Evolutionary conservation across 257 asterid genomes (phyloP).

Genomic region (Petunia axillaris): DNA sequence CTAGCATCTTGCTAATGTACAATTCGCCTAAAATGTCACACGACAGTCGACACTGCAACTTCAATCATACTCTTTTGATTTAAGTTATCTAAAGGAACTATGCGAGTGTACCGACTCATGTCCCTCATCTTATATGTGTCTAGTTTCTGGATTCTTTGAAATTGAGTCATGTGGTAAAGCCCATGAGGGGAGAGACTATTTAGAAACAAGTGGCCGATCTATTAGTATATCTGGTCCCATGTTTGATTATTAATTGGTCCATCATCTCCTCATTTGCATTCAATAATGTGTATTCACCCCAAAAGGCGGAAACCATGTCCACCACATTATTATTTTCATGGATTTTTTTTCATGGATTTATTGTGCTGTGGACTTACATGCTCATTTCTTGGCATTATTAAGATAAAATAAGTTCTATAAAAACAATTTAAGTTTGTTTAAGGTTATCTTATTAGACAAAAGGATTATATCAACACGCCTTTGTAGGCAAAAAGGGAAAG

Average conservation of each 20-base stretch:
- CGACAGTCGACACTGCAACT: not conserved
- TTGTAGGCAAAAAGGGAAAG: not conserved
- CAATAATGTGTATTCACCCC: not conserved
- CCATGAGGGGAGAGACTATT: not conserved
- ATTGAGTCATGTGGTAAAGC: not conserved
- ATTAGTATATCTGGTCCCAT: conserved; percentile 5
- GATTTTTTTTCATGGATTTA: conserved; percentile 1
- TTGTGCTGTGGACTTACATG: not conserved
- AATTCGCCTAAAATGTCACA: too few relatives aligned
- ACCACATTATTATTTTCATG: conserved; percentile 11
- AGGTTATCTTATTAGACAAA: not conserved
- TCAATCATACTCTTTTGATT: not conserved
- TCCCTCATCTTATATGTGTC: not conserved
- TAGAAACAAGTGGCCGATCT: not conserved
- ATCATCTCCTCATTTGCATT: conserved; percentile 5
- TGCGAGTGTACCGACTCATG: not conserved
- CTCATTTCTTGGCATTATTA: conserved; percentile 9
- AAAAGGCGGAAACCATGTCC: conserved; percentile 3
- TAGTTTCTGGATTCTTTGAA: conserved; percentile 3
- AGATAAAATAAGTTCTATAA: not conserved
- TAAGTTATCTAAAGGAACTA: not conserved
- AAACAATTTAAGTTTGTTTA: not conserved
- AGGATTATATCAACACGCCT: not conserved
- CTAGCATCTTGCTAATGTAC: too few relatives aligned
- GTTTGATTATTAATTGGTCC: conserved; percentile 24